Evolutionary conservation across 1,284 basidiomycete species (phyloP).

Genomic region (Ustilago shanxiensis): DNA sequence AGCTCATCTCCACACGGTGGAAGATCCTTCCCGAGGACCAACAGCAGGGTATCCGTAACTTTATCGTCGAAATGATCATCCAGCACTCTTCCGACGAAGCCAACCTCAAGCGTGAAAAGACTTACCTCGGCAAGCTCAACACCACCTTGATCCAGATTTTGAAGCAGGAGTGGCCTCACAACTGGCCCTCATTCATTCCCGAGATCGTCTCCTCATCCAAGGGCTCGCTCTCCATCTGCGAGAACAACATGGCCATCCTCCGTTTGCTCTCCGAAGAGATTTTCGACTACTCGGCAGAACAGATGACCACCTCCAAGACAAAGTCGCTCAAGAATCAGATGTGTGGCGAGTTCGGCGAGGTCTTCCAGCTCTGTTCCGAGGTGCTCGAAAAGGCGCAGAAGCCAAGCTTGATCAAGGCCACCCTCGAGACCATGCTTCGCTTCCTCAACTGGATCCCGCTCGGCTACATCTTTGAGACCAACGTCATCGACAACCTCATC

Average conservation of each 20-base stretch:
- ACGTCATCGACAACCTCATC: conserved; percentile 93
- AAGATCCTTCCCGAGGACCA: conserved; percentile 95
- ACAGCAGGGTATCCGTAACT: conserved; percentile 85
- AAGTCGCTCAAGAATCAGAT: conserved; percentile 89
- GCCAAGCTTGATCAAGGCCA: conserved; percentile 92
- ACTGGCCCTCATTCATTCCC: conserved; percentile 98
- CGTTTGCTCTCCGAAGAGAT: conserved; percentile 98
- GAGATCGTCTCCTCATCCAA: conserved; percentile 98
- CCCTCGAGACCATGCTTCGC: conserved; percentile 92
- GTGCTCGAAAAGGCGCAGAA: conserved; percentile 98
- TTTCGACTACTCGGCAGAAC: conserved; percentile 98
- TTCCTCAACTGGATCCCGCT: conserved; percentile 99
- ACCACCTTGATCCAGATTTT: conserved; percentile 95
- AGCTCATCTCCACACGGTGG: conserved; percentile 93
- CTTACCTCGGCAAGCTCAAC: conserved; percentile 96
- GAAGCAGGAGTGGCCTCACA: conserved; percentile 99
- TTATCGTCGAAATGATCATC: conserved; percentile 92
- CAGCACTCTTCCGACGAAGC: conserved; percentile 85
- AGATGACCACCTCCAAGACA: conserved; percentile 98
- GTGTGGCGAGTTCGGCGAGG: conserved; percentile 69
- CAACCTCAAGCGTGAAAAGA: conserved; percentile 89
- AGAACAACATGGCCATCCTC: conserved; percentile 99
- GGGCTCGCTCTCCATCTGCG: conserved; percentile 94
- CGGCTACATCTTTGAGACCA: conserved; percentile 99
- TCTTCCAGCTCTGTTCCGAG: conserved; percentile 74